Evolutionary conservation across 2,329 filamentous ascomycete species (phyloP).

Genomic region (Colletotrichum tropicale): DNA sequence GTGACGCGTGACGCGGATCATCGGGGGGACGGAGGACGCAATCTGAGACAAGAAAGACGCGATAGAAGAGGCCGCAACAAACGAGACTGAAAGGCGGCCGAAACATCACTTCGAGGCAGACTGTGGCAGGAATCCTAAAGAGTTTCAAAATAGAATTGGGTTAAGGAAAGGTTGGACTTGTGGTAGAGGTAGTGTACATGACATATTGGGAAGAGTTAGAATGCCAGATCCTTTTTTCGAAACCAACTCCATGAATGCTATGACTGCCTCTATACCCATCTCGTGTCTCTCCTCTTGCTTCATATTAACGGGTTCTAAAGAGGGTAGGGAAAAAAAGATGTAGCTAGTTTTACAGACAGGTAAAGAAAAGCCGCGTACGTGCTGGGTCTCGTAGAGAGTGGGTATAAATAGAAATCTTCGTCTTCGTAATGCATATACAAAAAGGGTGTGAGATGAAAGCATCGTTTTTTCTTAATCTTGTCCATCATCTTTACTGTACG

Average conservation of each 20-base stretch:
- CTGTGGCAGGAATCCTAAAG: neutral
- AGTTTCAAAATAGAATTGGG: neutral
- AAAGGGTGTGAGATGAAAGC: neutral
- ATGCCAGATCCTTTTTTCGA: slow-evolving; percentile 4
- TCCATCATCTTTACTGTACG: slow-evolving; percentile 43
- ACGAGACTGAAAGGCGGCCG: neutral
- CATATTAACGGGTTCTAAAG: slow-evolving; percentile 5
- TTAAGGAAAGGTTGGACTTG: neutral
- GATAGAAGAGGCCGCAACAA: neutral
- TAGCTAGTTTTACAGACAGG: slow-evolving; percentile 4
- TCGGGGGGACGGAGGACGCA: neutral
- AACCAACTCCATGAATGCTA: slow-evolving; percentile 6
- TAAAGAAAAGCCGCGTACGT: neutral
- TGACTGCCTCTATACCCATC: neutral
- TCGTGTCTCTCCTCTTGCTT: neutral
- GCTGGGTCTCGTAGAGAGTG: neutral
- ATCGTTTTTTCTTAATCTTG: neutral
- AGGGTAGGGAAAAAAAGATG: neutral
- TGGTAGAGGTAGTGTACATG: neutral
- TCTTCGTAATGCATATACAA: neutral
- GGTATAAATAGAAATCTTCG: slow-evolving; percentile 6
- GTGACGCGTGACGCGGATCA: neutral
- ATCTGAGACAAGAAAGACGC: neutral
- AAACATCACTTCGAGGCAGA: neutral
- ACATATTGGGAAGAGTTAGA: neutral